Base-by-base conservation (phyloP, 2,329 filamentous ascomycete species). In the Aureobasidium subglaciale region DNA sequence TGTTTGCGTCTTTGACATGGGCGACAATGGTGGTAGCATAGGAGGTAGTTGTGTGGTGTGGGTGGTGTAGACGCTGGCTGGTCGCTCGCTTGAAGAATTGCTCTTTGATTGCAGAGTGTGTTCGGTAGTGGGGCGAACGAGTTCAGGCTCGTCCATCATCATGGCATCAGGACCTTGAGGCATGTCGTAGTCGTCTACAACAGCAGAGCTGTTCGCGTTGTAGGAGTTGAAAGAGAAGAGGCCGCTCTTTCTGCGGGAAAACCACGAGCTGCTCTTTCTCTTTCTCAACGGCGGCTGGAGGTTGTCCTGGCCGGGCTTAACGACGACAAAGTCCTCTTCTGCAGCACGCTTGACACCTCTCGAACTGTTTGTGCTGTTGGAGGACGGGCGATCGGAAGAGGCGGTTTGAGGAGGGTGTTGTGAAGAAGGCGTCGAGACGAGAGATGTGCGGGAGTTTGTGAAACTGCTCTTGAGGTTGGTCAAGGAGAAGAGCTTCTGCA, bases 401-500 rank as follows among this genome's bases (percentile, higher is more conserved):
- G 46, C 35, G 42, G 45, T 34, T 20, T 46, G 42, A 50, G 56
- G 40, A 57, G 30, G 55, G n/a, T 25, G 55, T 59, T 46, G 48
- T 55, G 56, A 49, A 32, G 58, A 58, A 15, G 59, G 61, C 27
- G 58, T 60, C n/a, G 61, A 46, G 55, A 46, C 60, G 40, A 68
- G 60, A 11, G 66, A 67, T 5, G 65, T 65, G 49, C 67, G 64
- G 4, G 67, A 68, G 61, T 63, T 67, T 62, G 59, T 65, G 64
- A 70, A 69, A 30, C 66, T 67, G 37, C 65, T 65, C 54, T 67
- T 66, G 45, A 70, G 63, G 45, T 58, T 65, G 49, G 58, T 63
- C 15, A 70, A 59, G 30, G 63, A 65, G 55, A 69, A 63, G 18
- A 70, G 62, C 56, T 64, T 65, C 49, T 65, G 64, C 43, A 67